phyloP scores from a whole-genome alignment of 179 eudicot genomes.

The Drosera spatulata region DNA sequence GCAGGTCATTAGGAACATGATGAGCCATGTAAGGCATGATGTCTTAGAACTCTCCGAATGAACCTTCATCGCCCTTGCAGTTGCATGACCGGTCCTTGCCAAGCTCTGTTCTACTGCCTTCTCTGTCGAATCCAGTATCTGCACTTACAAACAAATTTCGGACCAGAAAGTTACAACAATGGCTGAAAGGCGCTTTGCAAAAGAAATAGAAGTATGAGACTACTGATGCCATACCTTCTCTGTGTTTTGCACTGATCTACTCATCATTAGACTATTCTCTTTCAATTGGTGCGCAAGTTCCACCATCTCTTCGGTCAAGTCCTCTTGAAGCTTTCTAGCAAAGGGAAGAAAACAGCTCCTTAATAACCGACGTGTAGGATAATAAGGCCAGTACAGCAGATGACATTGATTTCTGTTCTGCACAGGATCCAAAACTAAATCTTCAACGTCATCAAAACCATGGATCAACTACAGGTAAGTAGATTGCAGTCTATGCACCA shows the following conservation, averaged over 20 bases:
- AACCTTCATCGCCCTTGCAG: conserved; percentile 39
- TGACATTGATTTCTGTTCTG: no score
- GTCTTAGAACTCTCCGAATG: conserved; percentile 66
- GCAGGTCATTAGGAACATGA: conserved; percentile 58
- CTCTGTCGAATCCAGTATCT: conserved; percentile 93
- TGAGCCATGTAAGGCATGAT: conserved; percentile 78
- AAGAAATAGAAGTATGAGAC: no score
- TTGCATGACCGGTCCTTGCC: conserved; percentile 79
- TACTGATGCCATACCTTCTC: conserved; percentile 46
- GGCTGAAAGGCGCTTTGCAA: no score
- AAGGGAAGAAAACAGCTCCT: not conserved
- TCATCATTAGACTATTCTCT: conserved; percentile 79
- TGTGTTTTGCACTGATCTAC: conserved; percentile 61
- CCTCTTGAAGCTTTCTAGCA: conserved; percentile 88
- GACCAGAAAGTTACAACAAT: no score
- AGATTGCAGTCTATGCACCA: no score
- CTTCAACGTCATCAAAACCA: no score
- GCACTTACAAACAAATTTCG: conserved; percentile 4
- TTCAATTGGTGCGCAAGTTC: conserved; percentile 76
- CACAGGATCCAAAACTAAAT: no score
- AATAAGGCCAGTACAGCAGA: no score
- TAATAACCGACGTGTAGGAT: no score
- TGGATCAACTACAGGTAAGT: no score
- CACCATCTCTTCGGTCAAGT: conserved; percentile 95
- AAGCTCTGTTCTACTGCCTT: conserved; percentile 82